Evolutionary conservation across 176 grass and related monocot genomes (phyloP).

Genomic region (Juncus effusus): DNA sequence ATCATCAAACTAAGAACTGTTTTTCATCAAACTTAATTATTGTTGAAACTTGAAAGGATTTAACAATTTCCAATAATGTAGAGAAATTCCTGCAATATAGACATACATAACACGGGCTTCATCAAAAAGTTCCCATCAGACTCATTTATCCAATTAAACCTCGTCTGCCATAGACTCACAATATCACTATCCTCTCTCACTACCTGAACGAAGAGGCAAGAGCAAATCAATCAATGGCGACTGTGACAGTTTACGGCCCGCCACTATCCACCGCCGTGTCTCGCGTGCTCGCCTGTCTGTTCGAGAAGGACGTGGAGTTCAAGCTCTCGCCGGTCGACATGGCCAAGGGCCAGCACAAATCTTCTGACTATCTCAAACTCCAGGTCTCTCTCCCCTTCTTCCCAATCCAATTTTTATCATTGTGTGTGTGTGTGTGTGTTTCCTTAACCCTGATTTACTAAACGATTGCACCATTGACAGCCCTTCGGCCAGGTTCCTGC

Average conservation of each 20-base stretch:
- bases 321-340: conserved; percentile 65
- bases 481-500: conserved; percentile 91
- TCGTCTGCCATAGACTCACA: too few relatives aligned
- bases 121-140: too few relatives aligned
- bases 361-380: conserved; percentile 76
- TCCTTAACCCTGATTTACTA: not conserved
- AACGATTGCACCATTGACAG: not conserved
- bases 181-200: too few relatives aligned
- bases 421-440: not conserved
- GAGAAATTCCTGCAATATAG: too few relatives aligned
- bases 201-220: not conserved
- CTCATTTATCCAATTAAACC: too few relatives aligned
- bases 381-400: conserved; percentile 25
- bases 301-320: conserved; percentile 83
- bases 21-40: too few relatives aligned
- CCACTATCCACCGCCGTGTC: conserved; percentile 54
- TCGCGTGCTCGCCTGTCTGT: conserved; percentile 59
- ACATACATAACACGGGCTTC: too few relatives aligned
- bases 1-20: too few relatives aligned
- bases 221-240: conserved; percentile 32
- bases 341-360: conserved; percentile 88
- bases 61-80: too few relatives aligned
- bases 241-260: conserved; percentile 63
- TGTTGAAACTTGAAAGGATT: too few relatives aligned
- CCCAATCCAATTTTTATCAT: too few relatives aligned